These are phyloP conservation scores for Pulveroboletus ravenelii DNA, from an alignment of 768 basidiomycete species.

Conservation along the genomic window DNA sequence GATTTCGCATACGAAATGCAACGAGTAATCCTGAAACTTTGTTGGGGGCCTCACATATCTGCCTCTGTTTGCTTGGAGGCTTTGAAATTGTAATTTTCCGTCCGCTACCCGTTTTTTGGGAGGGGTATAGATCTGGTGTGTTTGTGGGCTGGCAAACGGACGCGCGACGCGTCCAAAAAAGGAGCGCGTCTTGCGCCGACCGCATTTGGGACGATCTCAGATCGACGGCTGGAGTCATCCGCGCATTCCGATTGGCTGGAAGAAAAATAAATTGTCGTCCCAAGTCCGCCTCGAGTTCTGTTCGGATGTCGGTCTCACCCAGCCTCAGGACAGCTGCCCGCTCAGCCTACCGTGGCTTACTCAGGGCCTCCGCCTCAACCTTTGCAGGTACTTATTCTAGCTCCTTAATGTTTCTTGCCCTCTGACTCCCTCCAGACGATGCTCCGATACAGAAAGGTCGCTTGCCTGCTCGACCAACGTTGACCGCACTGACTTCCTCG, in stretches of 20 bases:
- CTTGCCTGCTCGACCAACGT: neutral
- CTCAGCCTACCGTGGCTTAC: slow-evolving; percentile 68
- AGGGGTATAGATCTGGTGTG: slow-evolving; percentile 28
- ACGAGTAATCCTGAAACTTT: slow-evolving; percentile 15
- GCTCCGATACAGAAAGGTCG: slow-evolving; percentile 47
- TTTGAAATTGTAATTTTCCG: slow-evolving; percentile 23
- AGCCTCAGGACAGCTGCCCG: slow-evolving; percentile 61
- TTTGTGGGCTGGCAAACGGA: slow-evolving; percentile 19
- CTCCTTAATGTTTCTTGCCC: neutral
- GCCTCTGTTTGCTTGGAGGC: slow-evolving; percentile 14
- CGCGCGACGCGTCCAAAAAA: slow-evolving; percentile 34
- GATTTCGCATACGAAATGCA: slow-evolving; percentile 13
- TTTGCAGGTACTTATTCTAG: slow-evolving; percentile 48
- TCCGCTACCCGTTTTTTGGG: slow-evolving; percentile 28
- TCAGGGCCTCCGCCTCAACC: slow-evolving; percentile 60
- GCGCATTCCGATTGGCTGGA: slow-evolving; percentile 11
- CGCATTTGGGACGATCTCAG: slow-evolving; percentile 31
- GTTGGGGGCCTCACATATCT: slow-evolving; percentile 12
- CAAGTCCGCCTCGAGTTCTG: too few relatives aligned
- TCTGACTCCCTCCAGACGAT: slow-evolving; percentile 44
- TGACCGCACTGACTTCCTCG: slow-evolving; percentile 3
- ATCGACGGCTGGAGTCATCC: slow-evolving; percentile 23
- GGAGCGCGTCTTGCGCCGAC: slow-evolving; percentile 39
- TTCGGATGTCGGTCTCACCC: slow-evolving; percentile 51
- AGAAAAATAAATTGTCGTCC: neutral